A percentile compares a stretch with the other conserved stretches of the same genome.
These are phyloP conservation scores for Glarea lozoyensis DNA, from an alignment of 495 filamentous ascomycete genomes.

Conservation along the genomic window DNA sequence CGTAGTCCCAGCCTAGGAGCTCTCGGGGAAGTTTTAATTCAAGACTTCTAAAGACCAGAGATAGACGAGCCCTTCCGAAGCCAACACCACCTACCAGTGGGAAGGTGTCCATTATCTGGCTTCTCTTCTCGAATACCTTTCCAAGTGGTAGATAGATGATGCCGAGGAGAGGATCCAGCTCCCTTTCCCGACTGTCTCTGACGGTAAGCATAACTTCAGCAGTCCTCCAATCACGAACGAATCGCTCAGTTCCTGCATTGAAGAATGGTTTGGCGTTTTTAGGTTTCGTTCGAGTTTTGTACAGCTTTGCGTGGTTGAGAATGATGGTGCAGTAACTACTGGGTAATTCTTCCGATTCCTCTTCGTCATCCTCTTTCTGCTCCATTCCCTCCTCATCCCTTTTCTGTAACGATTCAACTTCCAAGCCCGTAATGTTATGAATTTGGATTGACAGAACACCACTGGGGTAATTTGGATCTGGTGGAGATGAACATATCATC, in stretches of 20 bases:
- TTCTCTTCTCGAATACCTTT: constrained; percentile 44
- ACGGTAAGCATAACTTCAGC: constrained; percentile 56
- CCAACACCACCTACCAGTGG: constrained; percentile 59
- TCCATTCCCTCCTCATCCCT: constrained; percentile 30
- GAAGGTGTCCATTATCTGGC: constrained; percentile 52
- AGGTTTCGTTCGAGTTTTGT: constrained; percentile 62
- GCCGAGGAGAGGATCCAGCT: constrained; percentile 58
- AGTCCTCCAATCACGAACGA: constrained; percentile 57
- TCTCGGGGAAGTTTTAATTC: constrained; percentile 43
- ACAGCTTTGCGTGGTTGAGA: constrained; percentile 61
- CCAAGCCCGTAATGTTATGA: constrained; percentile 63
- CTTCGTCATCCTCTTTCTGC: constrained; percentile 45
- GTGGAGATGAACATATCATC: constrained; percentile 51
- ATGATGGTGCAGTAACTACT: constrained; percentile 63
- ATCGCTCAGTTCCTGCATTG: constrained; percentile 66
- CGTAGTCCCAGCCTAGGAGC: constrained; percentile 57
- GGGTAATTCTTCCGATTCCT: constrained; percentile 51
- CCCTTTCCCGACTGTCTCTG: constrained; percentile 54
- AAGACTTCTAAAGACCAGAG: constrained; percentile 60
- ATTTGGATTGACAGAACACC: constrained; percentile 63
- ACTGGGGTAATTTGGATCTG: constrained; percentile 43
- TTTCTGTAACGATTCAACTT: constrained; percentile 44
- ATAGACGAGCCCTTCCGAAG: constrained; percentile 55
- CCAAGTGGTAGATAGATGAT: constrained; percentile 55
- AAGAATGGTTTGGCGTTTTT: constrained; percentile 72